These are phyloP conservation scores for Trichophyton schoenleinii DNA, from an alignment of 2,329 filamentous ascomycete genomes.

Conservation along the genomic window DNA sequence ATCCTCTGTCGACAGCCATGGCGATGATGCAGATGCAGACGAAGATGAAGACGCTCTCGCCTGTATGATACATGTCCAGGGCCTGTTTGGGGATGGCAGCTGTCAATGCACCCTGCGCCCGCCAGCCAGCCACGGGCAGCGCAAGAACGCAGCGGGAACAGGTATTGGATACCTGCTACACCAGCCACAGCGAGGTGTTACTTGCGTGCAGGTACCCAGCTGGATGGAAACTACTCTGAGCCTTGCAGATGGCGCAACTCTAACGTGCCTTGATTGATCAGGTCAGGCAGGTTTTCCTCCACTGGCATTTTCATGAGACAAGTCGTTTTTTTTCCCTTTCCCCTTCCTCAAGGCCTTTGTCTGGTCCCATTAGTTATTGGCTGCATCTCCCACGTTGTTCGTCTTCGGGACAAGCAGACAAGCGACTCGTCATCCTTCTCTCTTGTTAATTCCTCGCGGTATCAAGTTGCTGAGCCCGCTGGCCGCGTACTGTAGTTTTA, in stretches of 20 bases:
- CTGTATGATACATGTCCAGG: no score
- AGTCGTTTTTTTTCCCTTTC: no score
- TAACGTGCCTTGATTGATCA: constrained; percentile 2
- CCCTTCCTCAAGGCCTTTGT: no score
- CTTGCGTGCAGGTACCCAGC: not conserved
- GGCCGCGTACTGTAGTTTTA: no score
- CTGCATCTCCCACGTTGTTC: not conserved
- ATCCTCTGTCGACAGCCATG: not conserved
- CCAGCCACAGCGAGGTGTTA: not conserved
- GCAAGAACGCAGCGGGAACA: not conserved
- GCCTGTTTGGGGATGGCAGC: no score
- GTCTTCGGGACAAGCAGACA: not conserved
- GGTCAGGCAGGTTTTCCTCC: not conserved
- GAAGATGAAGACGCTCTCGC: no score
- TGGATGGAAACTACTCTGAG: not conserved
- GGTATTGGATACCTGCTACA: not conserved
- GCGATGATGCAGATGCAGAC: not conserved
- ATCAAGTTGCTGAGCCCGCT: not conserved
- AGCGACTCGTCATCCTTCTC: not conserved
- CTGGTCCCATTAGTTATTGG: not conserved
- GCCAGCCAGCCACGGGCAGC: not conserved
- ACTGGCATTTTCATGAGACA: not conserved
- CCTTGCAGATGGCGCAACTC: constrained; percentile 1
- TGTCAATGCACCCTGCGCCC: not conserved
- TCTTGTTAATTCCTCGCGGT: not conserved